Evolutionary conservation across 2,329 filamentous ascomycete genomes (phyloP).

Genomic region (Alternaria triticina): DNA sequence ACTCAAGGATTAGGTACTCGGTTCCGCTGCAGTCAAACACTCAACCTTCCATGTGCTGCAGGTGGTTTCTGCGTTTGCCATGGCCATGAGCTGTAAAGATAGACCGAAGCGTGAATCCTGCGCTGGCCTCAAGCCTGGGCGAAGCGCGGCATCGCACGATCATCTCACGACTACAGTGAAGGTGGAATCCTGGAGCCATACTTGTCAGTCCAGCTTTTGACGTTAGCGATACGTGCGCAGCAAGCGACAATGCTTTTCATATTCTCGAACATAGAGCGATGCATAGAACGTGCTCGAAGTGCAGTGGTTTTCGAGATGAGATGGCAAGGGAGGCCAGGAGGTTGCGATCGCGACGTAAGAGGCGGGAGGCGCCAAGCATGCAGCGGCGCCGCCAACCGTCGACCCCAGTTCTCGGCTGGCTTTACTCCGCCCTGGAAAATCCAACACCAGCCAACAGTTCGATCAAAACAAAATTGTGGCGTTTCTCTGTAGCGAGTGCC

Average conservation of each 20-base stretch:
- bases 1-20: neutral
- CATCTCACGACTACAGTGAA: constrained; percentile 3
- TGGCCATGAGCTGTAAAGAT: constrained; percentile 7
- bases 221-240: neutral
- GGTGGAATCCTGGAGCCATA: neutral
- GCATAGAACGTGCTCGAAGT: neutral
- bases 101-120: constrained; percentile 8
- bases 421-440: constrained; percentile 5
- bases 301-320: neutral
- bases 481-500: constrained; percentile 1
- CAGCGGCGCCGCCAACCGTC: constrained; percentile 9
- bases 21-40: neutral
- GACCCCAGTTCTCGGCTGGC: constrained; percentile 16
- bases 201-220: neutral
- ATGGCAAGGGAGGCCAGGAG: constrained; percentile 6
- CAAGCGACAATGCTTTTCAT: neutral
- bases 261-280: neutral
- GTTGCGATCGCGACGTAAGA: constrained; percentile 20
- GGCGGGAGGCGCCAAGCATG: constrained; percentile 17
- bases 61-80: neutral
- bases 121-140: constrained; percentile 20
- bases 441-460: neutral
- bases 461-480: constrained; percentile 4
- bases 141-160: constrained; percentile 18
- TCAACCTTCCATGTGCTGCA: neutral